A percentile compares a stretch with the other conserved stretches of the same genome.
phyloP scores from a whole-genome alignment of 495 filamentous ascomycete genomes.

The Penicillium roqueforti region DNA sequence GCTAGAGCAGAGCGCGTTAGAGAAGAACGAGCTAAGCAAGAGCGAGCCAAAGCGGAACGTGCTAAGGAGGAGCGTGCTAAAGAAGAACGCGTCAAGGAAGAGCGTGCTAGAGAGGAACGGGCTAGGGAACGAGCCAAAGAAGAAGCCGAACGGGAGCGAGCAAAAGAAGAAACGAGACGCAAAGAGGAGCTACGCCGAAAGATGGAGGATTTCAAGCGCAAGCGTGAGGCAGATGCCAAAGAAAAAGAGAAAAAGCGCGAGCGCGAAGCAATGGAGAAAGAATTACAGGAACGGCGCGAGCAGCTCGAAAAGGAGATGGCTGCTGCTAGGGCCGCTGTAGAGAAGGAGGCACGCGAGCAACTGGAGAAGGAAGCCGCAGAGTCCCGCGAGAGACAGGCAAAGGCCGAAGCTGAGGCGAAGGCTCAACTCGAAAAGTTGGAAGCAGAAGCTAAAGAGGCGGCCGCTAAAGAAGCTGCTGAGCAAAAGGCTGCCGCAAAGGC shows the following conservation, averaged over 20 bases:
- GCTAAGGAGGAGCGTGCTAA: slow-evolving; percentile 8
- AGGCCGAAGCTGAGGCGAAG: slow-evolving; percentile 31
- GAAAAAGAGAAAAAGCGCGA: slow-evolving; percentile 45
- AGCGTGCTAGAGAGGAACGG: slow-evolving; percentile 14
- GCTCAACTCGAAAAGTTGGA: slow-evolving; percentile 37
- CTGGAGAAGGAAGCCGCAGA: slow-evolving; percentile 37
- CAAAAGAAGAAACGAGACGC: slow-evolving; percentile 61
- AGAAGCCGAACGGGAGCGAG: slow-evolving; percentile 63
- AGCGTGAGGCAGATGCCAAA: slow-evolving; percentile 39
- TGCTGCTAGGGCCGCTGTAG: slow-evolving; percentile 42
- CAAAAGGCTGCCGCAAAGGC: slow-evolving; percentile 45
- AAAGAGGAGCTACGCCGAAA: slow-evolving; percentile 51
- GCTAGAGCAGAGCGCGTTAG: background rate
- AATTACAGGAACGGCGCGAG: slow-evolving; percentile 45
- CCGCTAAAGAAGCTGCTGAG: slow-evolving; percentile 41
- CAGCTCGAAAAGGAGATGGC: slow-evolving; percentile 47
- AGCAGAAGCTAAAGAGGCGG: slow-evolving; percentile 36
- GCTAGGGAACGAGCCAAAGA: slow-evolving; percentile 23
- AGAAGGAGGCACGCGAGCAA: slow-evolving; percentile 43
- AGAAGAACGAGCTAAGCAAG: background rate
- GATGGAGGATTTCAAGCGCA: slow-evolving; percentile 59
- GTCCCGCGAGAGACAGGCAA: slow-evolving; percentile 28
- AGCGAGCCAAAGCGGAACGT: slow-evolving; percentile 10
- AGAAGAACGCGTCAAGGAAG: slow-evolving; percentile 10
- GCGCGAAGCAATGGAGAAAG: slow-evolving; percentile 49